Evolutionary conservation across 805 yeast species (phyloP), one percentile per base, ranked within the genome.

Genomic region (Sporopachydermia lactativora): DNA sequence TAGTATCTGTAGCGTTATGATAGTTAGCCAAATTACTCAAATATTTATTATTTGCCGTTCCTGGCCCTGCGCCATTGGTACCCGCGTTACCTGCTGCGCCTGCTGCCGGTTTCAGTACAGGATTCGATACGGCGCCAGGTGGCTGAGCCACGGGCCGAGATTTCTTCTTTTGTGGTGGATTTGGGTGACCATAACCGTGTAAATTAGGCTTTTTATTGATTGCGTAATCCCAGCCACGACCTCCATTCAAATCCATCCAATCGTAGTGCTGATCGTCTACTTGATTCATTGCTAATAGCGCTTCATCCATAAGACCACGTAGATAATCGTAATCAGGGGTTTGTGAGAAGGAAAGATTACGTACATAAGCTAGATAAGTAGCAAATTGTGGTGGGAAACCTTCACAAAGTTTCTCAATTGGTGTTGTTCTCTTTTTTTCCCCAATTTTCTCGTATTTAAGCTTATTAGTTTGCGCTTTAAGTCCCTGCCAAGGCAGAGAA

Each of bases 401-500:
- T 39, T 68, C 69, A 51, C 83, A 71, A 43, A 65, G 52, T 42
- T 78, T 59, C 39, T 76, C 78, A 37, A 64, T 66, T 5, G 81
- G 74, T 11, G 77, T 70, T 13, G 78, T 68, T 53, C 79, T 77
- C 57, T 82, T 82, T 52, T 80, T 80, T 48, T 80, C 81, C 18
- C 92, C 92, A 57, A 82, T 82, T 54, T 81, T 81, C 57, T 82
- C 92, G 55, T 81, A 81, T 57, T 81, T 81, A 48, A 75, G 71
- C 56, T 82, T 81, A 57, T 81, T 81, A n/a, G 84, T 81, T 44
- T 85, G 85, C 1, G 89, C 92, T 59, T 81, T 81, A 45, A 81
- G 62, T n/a, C 94, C 94, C 61, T 81, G 94, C 94, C 94, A 81
- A 37, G 94, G 94, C 54, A 81, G 66, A 46, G 76, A 79, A 18